Evolutionary conservation across 2,329 filamentous ascomycete genomes (phyloP), one percentile per base, ranked within the genome.

Genomic region (Tolypocladium guangdongense): DNA sequence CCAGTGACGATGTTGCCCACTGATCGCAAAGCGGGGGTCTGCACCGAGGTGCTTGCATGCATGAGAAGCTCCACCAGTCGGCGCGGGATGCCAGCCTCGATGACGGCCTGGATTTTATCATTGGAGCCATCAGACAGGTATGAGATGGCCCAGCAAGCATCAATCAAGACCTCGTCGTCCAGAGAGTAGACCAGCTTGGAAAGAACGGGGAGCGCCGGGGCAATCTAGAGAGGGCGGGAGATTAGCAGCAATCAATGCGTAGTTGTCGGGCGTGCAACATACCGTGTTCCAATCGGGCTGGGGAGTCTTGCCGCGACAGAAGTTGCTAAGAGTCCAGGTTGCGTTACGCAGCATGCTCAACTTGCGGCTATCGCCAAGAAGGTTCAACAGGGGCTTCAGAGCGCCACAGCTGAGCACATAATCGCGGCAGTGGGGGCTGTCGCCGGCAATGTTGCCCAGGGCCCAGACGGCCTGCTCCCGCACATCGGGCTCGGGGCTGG

Each of bases 291-390:
- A 99, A 69, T 99, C 93, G 48, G 93, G 93, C 76, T 99, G 93
- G 51, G 93, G 93, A 10, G 92, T 96, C 83, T 99, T 99, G 74
- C 93, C 93, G 78, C 93, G 90, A 78, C 93, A 99, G 77, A 99
- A 99, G 80, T 99, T 99, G 81, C 93, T 97, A 54, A 99, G 78
- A 46, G 93, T 99, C 93, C 93, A 99, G 27, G 93, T 99, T 37
- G 93, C 93, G 70, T 99, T 99, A 62, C 93, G 83, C 51, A 99
- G 85, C 93, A 99, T 99, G 81, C 91, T 97, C 55, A 99, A 78
- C 80, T 99, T 99, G 66, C 93, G 90, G 77, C 93, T 96, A 72
- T 99, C 93, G 52, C 92, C 92, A 54, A 99, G 84, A 46, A 99
- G 82, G 66, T 83, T 83, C 54, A 99, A 82, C 54, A 99, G 81